Conservation (phyloP, 805 yeast genomes). For the Metschnikowia shivogae region DNA sequence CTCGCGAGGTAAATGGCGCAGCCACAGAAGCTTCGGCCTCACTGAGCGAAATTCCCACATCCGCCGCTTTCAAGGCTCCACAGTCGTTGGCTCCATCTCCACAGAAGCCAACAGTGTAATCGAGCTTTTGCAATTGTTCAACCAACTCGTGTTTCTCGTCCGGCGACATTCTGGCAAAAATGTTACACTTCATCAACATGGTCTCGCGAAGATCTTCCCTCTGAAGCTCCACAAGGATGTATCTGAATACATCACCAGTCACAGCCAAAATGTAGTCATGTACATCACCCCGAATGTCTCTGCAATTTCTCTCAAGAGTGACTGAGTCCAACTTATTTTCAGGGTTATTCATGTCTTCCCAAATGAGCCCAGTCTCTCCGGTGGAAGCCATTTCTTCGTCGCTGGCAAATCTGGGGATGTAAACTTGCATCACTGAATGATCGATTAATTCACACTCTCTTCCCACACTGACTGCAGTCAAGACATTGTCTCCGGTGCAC, state of each 20-base stretch:
- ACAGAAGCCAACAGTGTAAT: conserved; percentile 93
- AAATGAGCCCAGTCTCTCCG: conserved; percentile 42
- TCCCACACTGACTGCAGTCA: conserved; percentile 93
- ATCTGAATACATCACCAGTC: conserved; percentile 89
- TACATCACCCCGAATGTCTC: conserved; percentile 21
- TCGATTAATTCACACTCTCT: conserved; percentile 71
- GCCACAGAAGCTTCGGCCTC: conserved; percentile 99
- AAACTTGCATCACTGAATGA: conserved; percentile 30
- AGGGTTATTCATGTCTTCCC: conserved; percentile 69
- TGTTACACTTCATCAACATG: conserved; percentile 65
- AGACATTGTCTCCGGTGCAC: conserved; percentile 97
- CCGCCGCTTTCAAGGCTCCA: conserved; percentile 97
- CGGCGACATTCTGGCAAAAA: conserved; percentile 98
- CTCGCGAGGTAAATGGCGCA: conserved; percentile 92
- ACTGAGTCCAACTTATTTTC: conserved; percentile 54
- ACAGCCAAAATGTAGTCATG: conserved; percentile 67
- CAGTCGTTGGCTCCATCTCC: conserved; percentile 99
- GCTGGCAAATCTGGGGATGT: conserved; percentile 56
- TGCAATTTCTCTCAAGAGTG: conserved; percentile 49
- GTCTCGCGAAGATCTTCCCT: conserved; percentile 40
- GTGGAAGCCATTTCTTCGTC: conserved; percentile 17
- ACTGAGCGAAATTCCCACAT: conserved; percentile 91
- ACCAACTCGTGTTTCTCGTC: conserved; percentile 97
- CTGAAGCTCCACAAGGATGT: conserved; percentile 56
- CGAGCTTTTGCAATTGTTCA: conserved; percentile 75